These are phyloP conservation scores for Deinandra increscens DNA, from an alignment of 129 eudicot genomes.

Conservation along the genomic window DNA sequence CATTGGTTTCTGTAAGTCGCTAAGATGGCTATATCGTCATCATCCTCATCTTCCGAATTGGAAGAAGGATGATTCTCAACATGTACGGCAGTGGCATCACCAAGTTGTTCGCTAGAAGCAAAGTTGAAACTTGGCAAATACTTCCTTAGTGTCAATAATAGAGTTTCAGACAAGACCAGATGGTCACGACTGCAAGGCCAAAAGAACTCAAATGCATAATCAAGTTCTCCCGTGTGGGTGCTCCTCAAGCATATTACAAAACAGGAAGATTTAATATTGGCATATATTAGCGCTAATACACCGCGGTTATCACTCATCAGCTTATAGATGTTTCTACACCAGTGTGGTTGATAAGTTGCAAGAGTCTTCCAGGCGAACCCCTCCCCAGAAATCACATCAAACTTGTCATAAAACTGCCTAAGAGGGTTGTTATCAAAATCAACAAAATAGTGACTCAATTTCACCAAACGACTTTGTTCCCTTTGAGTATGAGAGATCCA, in stretches of 20 bases:
- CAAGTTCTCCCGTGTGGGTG: neutral
- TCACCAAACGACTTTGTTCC: neutral
- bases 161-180: neutral
- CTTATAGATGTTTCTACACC: neutral
- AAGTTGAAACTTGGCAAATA: slow-evolving; percentile 16
- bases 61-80: neutral
- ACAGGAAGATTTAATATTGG: neutral
- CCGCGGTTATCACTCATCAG: neutral
- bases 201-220: neutral
- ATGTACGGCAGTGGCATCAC: neutral
- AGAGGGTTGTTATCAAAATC: neutral
- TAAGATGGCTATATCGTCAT: neutral
- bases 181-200: neutral
- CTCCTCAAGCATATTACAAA: slow-evolving; percentile 11
- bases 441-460: neutral
- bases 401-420: neutral
- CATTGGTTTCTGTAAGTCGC: neutral
- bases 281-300: neutral
- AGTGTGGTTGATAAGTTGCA: neutral
- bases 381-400: neutral
- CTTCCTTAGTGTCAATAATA: neutral
- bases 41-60: neutral
- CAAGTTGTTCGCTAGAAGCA: neutral
- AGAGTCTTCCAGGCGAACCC: neutral
- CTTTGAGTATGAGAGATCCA: slow-evolving; percentile 15